A percentile compares a stretch with the other conserved stretches of the same genome.
phyloP scores from a whole-genome alignment of 2,329 filamentous ascomycete genomes.

The Blastomyces gilchristii region DNA sequence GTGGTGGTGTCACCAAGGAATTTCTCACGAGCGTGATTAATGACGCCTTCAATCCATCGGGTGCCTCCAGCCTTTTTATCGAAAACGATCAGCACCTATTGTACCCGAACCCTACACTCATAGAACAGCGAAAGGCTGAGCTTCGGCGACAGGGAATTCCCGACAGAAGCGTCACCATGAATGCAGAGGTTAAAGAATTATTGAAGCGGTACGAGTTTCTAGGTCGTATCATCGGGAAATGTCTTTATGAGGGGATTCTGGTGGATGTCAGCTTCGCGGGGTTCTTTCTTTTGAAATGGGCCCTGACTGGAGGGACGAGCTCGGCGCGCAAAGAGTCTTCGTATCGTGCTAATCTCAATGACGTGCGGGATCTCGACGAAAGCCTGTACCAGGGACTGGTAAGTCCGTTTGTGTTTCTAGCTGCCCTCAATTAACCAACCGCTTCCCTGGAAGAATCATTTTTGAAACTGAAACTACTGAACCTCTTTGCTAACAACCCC shows the following conservation, averaged over 20 bases:
- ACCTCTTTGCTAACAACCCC: neutral
- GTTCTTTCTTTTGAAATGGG: slow-evolving; percentile 96
- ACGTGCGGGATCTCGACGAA: slow-evolving; percentile 83
- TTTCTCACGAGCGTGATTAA: slow-evolving; percentile 82
- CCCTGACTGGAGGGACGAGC: slow-evolving; percentile 56
- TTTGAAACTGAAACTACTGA: too few relatives aligned
- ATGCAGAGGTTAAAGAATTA: slow-evolving; percentile 48
- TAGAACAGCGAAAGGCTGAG: slow-evolving; percentile 57
- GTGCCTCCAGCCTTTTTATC: slow-evolving; percentile 57
- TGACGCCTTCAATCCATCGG: slow-evolving; percentile 63
- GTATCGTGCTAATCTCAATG: slow-evolving; percentile 89
- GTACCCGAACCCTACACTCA: slow-evolving; percentile 72
- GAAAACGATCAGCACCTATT: slow-evolving; percentile 78
- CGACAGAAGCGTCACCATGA: slow-evolving; percentile 49
- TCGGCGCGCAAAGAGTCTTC: slow-evolving; percentile 56
- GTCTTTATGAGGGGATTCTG: slow-evolving; percentile 91
- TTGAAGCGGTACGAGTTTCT: slow-evolving; percentile 79
- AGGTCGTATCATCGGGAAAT: slow-evolving; percentile 88
- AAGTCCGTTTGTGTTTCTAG: slow-evolving; percentile 19
- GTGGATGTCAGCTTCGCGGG: slow-evolving; percentile 87
- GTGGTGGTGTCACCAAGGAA: slow-evolving; percentile 93
- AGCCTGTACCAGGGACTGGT: slow-evolving; percentile 78
- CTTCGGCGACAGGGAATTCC: slow-evolving; percentile 44
- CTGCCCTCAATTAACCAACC: neutral
- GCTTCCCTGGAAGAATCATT: neutral